Conservation (phyloP, 495 filamentous ascomycete genomes). For the Talaromyces borbonicus region DNA sequence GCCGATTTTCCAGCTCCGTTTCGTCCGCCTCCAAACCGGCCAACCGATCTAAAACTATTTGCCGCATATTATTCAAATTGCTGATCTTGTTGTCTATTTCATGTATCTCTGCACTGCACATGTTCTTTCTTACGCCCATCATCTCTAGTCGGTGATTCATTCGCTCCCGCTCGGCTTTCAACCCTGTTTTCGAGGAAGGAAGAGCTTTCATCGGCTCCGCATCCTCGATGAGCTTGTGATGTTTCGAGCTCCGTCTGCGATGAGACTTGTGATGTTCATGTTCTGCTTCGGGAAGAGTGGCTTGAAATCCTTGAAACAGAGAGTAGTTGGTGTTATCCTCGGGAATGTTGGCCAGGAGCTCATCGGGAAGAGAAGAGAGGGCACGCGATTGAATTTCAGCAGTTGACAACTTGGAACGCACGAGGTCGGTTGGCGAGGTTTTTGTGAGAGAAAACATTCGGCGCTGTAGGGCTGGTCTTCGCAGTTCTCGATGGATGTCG, state of each 20-base stretch:
- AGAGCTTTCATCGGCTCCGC: conserved; percentile 39
- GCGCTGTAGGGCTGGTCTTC: conserved; percentile 71
- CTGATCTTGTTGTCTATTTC: conserved; percentile 97
- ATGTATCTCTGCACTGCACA: conserved; percentile 91
- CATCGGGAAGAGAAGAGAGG: conserved; percentile 79
- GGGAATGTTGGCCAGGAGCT: conserved; percentile 78
- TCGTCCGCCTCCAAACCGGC: conserved; percentile 90
- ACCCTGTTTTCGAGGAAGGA: conserved; percentile 52
- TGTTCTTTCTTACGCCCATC: conserved; percentile 88
- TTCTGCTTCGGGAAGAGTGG: conserved; percentile 68
- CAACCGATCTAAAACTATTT: conserved; percentile 82
- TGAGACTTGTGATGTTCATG: conserved; percentile 53
- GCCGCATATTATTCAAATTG: conserved; percentile 87
- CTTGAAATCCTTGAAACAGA: conserved; percentile 93
- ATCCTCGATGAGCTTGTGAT: conserved; percentile 63
- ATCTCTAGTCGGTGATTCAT: conserved; percentile 80
- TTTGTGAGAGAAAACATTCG: conserved; percentile 81
- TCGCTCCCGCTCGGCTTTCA: conserved; percentile 67
- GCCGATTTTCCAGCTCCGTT: conserved; percentile 75
- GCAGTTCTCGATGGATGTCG: conserved; percentile 80
- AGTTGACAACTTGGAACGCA: conserved; percentile 84
- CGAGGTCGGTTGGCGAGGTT: conserved; percentile 82
- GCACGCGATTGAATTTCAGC: conserved; percentile 93
- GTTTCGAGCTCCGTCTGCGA: conserved; percentile 57
- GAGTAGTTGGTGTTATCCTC: conserved; percentile 79